phyloP scores from a whole-genome alignment of 2,329 filamentous ascomycete genomes.

The Epicoccum nigrum region DNA sequence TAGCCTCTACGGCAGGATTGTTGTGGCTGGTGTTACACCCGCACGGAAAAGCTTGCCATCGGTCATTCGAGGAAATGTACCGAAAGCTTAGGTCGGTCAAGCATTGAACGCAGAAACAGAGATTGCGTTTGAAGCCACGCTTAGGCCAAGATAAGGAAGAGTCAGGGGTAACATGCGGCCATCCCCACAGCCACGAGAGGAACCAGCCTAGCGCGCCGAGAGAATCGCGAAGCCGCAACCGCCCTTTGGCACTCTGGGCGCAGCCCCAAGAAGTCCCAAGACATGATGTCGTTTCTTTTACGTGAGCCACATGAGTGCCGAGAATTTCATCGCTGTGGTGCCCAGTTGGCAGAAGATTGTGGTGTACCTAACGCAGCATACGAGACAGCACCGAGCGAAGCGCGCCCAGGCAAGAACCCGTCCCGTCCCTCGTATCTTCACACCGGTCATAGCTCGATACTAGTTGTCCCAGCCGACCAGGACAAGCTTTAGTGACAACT shows the following conservation, averaged over 20 bases:
- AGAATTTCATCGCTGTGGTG: constrained; percentile 8
- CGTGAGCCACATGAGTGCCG: constrained; percentile 11
- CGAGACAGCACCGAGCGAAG: background rate
- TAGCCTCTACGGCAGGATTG: too few relatives aligned
- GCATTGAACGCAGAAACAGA: constrained; percentile 23
- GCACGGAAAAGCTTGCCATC: constrained; percentile 10
- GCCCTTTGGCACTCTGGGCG: constrained; percentile 10
- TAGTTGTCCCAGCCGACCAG: constrained; percentile 2
- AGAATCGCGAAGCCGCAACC: constrained; percentile 10
- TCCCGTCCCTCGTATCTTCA: constrained; percentile 16
- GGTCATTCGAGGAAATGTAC: constrained; percentile 8
- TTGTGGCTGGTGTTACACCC: background rate
- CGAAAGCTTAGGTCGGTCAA: constrained; percentile 31
- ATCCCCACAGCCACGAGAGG: constrained; percentile 15
- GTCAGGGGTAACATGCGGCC: constrained; percentile 10
- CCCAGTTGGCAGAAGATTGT: background rate
- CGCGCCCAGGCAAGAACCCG: constrained; percentile 5
- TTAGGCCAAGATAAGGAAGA: constrained; percentile 14
- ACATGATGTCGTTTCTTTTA: constrained; percentile 2
- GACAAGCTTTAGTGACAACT: constrained; percentile 27
- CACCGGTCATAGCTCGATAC: constrained; percentile 5
- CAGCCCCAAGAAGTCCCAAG: constrained; percentile 13
- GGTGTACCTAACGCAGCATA: constrained; percentile 2
- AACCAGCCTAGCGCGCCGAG: constrained; percentile 22
- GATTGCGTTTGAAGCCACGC: constrained; percentile 18